Evolutionary conservation across 768 basidiomycete genomes (phyloP).

Genomic region (Pisolithus sp.): DNA sequence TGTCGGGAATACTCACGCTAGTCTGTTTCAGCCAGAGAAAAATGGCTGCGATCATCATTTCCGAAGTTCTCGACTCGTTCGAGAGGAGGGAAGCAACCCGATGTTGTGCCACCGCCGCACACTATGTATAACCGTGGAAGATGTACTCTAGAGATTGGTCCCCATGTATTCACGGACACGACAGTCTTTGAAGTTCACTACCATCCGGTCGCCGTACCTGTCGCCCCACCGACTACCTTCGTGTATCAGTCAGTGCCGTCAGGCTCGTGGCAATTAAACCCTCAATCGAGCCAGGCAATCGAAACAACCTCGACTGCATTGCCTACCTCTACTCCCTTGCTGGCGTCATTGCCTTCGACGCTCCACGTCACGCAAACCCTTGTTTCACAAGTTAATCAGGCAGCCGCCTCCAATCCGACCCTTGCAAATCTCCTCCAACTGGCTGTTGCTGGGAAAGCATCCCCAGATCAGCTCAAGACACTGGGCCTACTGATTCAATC

Average conservation of each 20-base stretch:
- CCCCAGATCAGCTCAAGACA: slow-evolving; percentile 57
- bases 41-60: slow-evolving; percentile 60
- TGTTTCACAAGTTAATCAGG: slow-evolving; percentile 58
- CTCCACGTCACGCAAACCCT: slow-evolving; percentile 50
- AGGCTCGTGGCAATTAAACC: slow-evolving; percentile 25
- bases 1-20: slow-evolving; percentile 11
- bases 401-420: slow-evolving; percentile 61
- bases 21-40: slow-evolving; percentile 51
- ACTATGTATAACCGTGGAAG: slow-evolving; percentile 58
- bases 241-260: slow-evolving; percentile 23
- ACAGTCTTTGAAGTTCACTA: slow-evolving; percentile 72
- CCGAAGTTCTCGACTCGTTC: slow-evolving; percentile 66
- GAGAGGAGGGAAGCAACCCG: slow-evolving; percentile 50
- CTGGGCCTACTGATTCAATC: slow-evolving; percentile 72
- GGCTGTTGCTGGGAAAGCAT: slow-evolving; percentile 56
- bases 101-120: slow-evolving; percentile 56
- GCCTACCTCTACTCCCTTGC: slow-evolving; percentile 32
- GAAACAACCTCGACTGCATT: slow-evolving; percentile 15
- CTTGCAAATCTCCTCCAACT: slow-evolving; percentile 60
- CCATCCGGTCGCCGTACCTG: slow-evolving; percentile 30
- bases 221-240: slow-evolving; percentile 18
- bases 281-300: slow-evolving; percentile 16
- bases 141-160: slow-evolving; percentile 70
- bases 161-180: slow-evolving; percentile 64
- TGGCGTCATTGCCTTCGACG: slow-evolving; percentile 40